Percentiles rank a stretch among this genome's conserved stretches.
These are phyloP conservation scores for Starmera amethionina DNA, from an alignment of 805 yeast species.

Conservation along the genomic window DNA sequence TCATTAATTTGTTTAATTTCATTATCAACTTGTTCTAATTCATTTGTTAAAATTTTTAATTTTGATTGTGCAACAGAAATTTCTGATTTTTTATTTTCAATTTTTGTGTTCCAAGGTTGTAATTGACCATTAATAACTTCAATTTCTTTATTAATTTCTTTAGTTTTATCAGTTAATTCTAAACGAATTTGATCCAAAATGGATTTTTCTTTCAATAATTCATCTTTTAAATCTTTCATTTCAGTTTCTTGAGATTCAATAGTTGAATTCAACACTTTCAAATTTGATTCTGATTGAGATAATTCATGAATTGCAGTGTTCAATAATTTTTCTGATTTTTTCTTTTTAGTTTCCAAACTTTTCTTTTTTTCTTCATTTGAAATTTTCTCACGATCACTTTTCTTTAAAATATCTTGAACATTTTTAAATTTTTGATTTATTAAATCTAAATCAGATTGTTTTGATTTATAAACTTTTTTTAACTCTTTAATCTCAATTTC, in stretches of 20 bases:
- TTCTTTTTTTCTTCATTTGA: conserved; percentile 70
- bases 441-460: conserved; percentile 15
- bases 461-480: conserved; percentile 20
- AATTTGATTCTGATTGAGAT: conserved; percentile 34
- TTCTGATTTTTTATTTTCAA: conserved; percentile 53
- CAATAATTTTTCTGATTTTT: conserved; percentile 48
- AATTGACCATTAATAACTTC: conserved; percentile 51
- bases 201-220: conserved; percentile 42
- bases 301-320: conserved; percentile 36
- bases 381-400: conserved; percentile 48
- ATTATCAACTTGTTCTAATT: conserved; percentile 30
- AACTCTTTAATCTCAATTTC: conserved; percentile 25
- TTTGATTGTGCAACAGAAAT: conserved; percentile 57
- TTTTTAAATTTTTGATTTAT: conserved; percentile 18
- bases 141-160: conserved; percentile 54
- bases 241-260: conserved; percentile 34
- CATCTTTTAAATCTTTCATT: conserved; percentile 30
- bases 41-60: conserved; percentile 46
- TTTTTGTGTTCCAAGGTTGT: conserved; percentile 74
- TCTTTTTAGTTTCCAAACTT: conserved; percentile 47
- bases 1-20: conserved; percentile 36
- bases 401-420: conserved; percentile 27
- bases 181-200: conserved; percentile 54
- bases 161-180: conserved; percentile 66
- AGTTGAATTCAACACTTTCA: conserved; percentile 35